These are phyloP conservation scores for Penicillium nucicola DNA, from an alignment of 495 filamentous ascomycete genomes.

Conservation along the genomic window DNA sequence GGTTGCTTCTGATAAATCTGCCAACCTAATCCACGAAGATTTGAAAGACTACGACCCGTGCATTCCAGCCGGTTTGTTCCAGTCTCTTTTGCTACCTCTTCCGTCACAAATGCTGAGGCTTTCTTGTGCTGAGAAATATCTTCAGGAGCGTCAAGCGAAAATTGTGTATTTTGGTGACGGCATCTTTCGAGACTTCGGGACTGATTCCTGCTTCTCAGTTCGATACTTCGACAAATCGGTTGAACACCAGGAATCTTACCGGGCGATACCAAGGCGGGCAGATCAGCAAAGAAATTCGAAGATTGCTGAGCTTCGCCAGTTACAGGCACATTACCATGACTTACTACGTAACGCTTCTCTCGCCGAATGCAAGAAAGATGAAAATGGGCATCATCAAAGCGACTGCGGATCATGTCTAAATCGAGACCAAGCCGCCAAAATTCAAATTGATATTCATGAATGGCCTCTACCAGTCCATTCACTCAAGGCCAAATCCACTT, in stretches of 20 bases:
- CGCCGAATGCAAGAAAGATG: no score
- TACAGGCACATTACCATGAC: no score
- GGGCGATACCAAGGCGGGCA: no score
- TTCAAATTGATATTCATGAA: slow-evolving; percentile 55
- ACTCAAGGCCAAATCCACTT: slow-evolving; percentile 37
- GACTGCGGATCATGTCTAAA: no score
- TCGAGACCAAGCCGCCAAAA: slow-evolving; percentile 18
- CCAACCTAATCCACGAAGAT: slow-evolving; percentile 33
- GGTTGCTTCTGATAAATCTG: slow-evolving; percentile 56
- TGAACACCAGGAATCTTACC: slow-evolving; percentile 38
- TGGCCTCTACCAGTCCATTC: slow-evolving; percentile 55
- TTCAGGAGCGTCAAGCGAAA: slow-evolving; percentile 24
- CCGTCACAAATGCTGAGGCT: slow-evolving; percentile 51
- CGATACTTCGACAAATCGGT: slow-evolving; percentile 49
- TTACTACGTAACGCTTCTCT: no score
- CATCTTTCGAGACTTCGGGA: slow-evolving; percentile 34
- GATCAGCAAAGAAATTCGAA: slow-evolving; percentile 33
- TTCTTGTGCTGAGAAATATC: slow-evolving; percentile 45
- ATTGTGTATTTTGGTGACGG: slow-evolving; percentile 14
- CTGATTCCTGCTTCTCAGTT: slow-evolving; percentile 45
- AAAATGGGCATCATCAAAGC: slow-evolving; percentile 13
- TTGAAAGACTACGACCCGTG: slow-evolving; percentile 51
- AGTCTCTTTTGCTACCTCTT: slow-evolving; percentile 47
- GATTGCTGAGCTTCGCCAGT: slow-evolving; percentile 38
- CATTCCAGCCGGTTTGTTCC: slow-evolving; percentile 40